A percentile compares a stretch with the other conserved stretches of the same genome.
Conservation (phyloP, 2,329 filamentous ascomycete genomes). For the Clonostachys rhizophaga region DNA sequence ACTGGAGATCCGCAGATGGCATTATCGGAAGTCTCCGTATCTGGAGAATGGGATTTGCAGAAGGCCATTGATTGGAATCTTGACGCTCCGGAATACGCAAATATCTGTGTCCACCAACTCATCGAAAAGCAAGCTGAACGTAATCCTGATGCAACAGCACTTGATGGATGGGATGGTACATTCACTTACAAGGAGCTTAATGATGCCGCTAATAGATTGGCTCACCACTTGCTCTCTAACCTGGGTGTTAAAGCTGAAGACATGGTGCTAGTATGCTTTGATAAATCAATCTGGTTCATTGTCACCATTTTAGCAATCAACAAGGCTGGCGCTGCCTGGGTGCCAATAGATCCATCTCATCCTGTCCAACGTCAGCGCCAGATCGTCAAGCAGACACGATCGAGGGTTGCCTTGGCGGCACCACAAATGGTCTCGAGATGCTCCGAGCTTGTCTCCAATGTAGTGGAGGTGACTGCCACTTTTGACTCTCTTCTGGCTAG, state of each 20-base stretch:
- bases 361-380: neutral
- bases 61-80: neutral
- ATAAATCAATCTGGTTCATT: conserved; percentile 8
- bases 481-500: neutral
- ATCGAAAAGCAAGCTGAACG: conserved; percentile 1
- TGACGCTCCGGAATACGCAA: neutral
- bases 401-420: neutral
- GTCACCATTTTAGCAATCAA: conserved; percentile 10
- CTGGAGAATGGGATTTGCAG: neutral
- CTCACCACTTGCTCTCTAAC: neutral
- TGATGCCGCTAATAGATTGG: neutral
- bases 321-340: conserved; percentile 14
- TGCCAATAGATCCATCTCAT: conserved; percentile 8
- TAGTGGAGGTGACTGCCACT: neutral
- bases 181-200: neutral
- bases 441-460: neutral
- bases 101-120: conserved; percentile 4
- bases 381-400: neutral
- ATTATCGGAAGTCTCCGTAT: neutral
- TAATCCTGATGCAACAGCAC: conserved; percentile 9
- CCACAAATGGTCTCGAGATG: neutral
- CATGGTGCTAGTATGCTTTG: conserved; percentile 8
- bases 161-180: neutral
- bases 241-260: conserved; percentile 9
- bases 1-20: neutral